Percentiles rank a stretch among this genome's conserved stretches.
Evolutionary conservation across 805 yeast species (phyloP).

Genomic region (Candida insectalens): DNA sequence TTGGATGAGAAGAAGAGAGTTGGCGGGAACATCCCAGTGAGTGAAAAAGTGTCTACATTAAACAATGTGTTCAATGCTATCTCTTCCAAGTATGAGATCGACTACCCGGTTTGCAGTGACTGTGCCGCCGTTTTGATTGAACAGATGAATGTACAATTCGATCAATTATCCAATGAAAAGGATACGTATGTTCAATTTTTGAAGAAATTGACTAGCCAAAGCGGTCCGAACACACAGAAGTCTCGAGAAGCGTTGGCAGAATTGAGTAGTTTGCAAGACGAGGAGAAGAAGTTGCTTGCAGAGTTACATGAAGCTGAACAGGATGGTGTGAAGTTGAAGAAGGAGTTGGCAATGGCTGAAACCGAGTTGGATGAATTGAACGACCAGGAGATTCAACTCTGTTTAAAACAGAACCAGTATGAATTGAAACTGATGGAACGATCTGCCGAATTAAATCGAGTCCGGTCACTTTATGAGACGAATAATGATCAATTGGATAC

Average conservation of each 20-base stretch:
- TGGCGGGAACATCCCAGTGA: slow-evolving; percentile 15
- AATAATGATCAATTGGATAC: slow-evolving; percentile 60
- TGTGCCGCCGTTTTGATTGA: slow-evolving; percentile 63
- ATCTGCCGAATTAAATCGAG: slow-evolving; percentile 47
- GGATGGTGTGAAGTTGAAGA: slow-evolving; percentile 34
- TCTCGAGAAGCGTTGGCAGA: slow-evolving; percentile 37
- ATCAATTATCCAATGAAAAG: slow-evolving; percentile 64
- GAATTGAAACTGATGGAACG: slow-evolving; percentile 44
- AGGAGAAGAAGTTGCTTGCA: slow-evolving; percentile 26
- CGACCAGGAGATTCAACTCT: slow-evolving; percentile 35
- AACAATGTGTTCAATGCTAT: slow-evolving; percentile 63
- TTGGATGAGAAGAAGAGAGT: slow-evolving; percentile 5
- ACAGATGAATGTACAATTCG: slow-evolving; percentile 60
- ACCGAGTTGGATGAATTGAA: slow-evolving; percentile 26
- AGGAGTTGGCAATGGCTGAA: slow-evolving; percentile 37
- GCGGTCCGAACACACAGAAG: slow-evolving; percentile 32
- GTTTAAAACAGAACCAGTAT: slow-evolving; percentile 41
- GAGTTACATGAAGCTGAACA: slow-evolving; percentile 34
- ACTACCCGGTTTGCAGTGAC: slow-evolving; percentile 81
- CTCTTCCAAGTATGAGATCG: slow-evolving; percentile 70
- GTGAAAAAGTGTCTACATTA: slow-evolving; percentile 34
- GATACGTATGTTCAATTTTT: slow-evolving; percentile 70
- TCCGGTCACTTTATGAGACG: slow-evolving; percentile 52
- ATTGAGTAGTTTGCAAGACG: slow-evolving; percentile 32
- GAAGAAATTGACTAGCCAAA: slow-evolving; percentile 54